A percentile compares a stretch with the other conserved stretches of the same genome.
phyloP scores from a whole-genome alignment of 2,329 filamentous ascomycete genomes.

The Trematosphaeria pertusa region DNA sequence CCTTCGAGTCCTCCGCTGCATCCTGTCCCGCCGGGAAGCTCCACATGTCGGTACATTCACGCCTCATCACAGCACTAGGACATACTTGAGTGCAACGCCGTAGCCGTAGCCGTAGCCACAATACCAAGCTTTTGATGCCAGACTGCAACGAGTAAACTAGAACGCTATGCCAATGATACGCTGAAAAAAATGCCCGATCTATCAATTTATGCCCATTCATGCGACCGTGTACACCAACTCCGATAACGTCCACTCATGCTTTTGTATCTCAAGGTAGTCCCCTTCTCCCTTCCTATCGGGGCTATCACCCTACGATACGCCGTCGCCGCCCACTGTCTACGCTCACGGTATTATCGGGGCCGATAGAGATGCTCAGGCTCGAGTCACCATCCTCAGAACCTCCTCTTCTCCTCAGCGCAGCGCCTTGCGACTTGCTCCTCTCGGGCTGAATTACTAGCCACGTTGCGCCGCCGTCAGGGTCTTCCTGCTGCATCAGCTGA shows the following conservation, averaged over 20 bases:
- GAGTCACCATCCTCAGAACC: constrained; percentile 39
- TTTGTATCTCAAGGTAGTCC: neutral
- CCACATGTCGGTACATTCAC: too few species aligned
- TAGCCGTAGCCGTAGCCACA: too few species aligned
- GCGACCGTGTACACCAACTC: too few species aligned
- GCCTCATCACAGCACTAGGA: too few species aligned
- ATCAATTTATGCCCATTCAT: too few species aligned
- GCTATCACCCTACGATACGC: constrained; percentile 33
- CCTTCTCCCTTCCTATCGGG: neutral
- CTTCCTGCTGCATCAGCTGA: constrained; percentile 46
- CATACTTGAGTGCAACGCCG: too few species aligned
- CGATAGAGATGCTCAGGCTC: constrained; percentile 46
- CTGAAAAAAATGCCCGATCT: too few species aligned
- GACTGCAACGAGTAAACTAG: too few species aligned
- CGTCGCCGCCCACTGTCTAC: constrained; percentile 45
- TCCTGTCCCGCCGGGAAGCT: too few species aligned
- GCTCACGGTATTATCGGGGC: constrained; percentile 47
- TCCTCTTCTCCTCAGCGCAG: constrained; percentile 25
- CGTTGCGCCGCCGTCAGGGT: constrained; percentile 40
- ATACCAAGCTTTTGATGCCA: too few species aligned
- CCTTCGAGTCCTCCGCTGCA: too few species aligned
- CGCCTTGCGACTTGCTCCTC: constrained; percentile 40
- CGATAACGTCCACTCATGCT: neutral
- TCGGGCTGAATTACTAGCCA: constrained; percentile 48
- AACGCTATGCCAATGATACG: too few species aligned